Percentiles rank a stretch among this genome's conserved stretches.
These are phyloP conservation scores for Eudorina sp. DNA, from an alignment of 139 green algal species.

Conservation along the genomic window DNA sequence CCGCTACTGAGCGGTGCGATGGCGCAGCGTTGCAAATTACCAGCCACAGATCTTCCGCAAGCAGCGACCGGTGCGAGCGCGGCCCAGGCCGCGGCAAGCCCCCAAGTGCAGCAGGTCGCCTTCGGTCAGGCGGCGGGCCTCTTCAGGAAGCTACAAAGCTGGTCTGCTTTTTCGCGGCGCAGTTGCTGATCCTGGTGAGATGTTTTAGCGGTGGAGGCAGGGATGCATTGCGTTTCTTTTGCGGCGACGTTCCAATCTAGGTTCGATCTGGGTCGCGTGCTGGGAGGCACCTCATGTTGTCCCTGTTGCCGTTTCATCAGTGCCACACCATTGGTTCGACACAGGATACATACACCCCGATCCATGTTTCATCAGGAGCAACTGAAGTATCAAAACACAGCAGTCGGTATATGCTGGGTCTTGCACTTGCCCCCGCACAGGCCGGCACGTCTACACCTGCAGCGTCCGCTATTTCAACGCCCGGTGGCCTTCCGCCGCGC, in stretches of 20 bases:
- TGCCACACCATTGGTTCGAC: background rate
- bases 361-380: too few species aligned
- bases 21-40: background rate
- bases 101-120: too few species aligned
- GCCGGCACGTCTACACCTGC: background rate
- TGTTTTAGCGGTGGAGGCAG: background rate
- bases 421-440: background rate
- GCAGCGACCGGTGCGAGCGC: background rate
- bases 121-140: background rate
- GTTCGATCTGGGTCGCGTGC: background rate
- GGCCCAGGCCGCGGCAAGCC: background rate
- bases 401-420: background rate
- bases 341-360: background rate
- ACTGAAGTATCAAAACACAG: background rate
- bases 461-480: background rate
- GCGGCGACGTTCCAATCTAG: background rate
- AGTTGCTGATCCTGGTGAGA: conserved; percentile 28
- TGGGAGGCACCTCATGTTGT: background rate
- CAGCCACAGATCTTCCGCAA: background rate
- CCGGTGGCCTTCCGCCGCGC: background rate
- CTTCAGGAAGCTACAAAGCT: background rate
- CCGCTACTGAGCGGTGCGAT: background rate
- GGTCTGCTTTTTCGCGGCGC: background rate
- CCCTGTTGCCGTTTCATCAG: background rate
- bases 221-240: background rate